These are phyloP conservation scores for Schizosaccharomyces lindneri DNA, from an alignment of 805 yeast genomes.

Conservation along the genomic window DNA sequence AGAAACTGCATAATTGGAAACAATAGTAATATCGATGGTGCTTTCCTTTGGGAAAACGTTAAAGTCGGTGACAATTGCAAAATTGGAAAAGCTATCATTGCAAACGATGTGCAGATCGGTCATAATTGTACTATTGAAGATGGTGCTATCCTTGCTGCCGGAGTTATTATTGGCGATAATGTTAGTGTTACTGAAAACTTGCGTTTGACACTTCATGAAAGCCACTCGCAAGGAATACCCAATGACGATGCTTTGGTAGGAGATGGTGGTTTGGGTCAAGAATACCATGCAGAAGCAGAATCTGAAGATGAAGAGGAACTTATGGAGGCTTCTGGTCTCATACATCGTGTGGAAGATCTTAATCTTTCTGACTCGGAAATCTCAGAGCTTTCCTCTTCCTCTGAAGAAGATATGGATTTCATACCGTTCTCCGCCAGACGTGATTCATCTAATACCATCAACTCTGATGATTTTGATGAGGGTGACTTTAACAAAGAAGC, in stretches of 20 bases:
- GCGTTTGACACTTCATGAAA: slow-evolving; percentile 4
- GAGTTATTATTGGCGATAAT: slow-evolving; percentile 20
- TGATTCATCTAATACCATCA: background rate
- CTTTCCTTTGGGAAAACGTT: slow-evolving; percentile 75
- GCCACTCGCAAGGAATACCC: slow-evolving; percentile 1
- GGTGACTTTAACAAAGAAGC: slow-evolving; percentile 78
- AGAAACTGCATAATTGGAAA: slow-evolving; percentile 65
- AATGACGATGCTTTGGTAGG: slow-evolving; percentile 3
- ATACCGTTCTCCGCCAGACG: background rate
- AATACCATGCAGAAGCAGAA: background rate
- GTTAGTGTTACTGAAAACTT: slow-evolving; percentile 5
- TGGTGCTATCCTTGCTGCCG: slow-evolving; percentile 62
- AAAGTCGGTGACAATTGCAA: slow-evolving; percentile 38
- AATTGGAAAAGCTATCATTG: slow-evolving; percentile 44
- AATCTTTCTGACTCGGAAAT: background rate
- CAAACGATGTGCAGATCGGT: slow-evolving; percentile 34
- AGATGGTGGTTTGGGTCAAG: background rate
- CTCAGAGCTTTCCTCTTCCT: background rate
- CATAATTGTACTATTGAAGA: slow-evolving; percentile 26
- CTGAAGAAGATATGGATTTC: background rate
- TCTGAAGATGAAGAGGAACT: background rate
- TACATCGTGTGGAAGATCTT: background rate
- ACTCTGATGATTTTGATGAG: slow-evolving; percentile 22
- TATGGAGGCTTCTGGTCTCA: slow-evolving; percentile 1
- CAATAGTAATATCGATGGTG: slow-evolving; percentile 41